Percentiles rank a stretch among this genome's conserved stretches.
phyloP scores from a whole-genome alignment of 495 filamentous ascomycete genomes.

The Choiromyces venosus region DNA sequence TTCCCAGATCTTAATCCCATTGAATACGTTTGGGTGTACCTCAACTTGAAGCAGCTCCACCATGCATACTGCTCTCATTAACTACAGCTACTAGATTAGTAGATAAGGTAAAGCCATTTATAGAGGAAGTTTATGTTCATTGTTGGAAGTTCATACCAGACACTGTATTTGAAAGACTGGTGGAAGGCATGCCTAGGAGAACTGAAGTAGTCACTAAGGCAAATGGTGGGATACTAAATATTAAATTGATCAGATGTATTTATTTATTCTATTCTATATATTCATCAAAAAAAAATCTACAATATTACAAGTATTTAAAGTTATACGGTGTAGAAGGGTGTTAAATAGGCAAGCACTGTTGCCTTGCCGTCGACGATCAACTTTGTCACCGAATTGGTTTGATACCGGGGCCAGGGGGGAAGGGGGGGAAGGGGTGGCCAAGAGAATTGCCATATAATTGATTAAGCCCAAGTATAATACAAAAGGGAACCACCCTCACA shows the following conservation, averaged over 20 bases:
- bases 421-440: neutral
- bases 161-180: constrained; percentile 3
- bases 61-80: neutral
- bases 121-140: neutral
- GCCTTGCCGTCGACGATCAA: too few species aligned
- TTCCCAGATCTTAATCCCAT: constrained; percentile 19
- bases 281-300: too few species aligned
- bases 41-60: constrained; percentile 7
- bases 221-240: constrained; percentile 3
- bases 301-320: too few species aligned
- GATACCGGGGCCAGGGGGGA: neutral
- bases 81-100: neutral
- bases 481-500: neutral
- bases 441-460: neutral
- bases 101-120: neutral
- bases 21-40: constrained; percentile 12
- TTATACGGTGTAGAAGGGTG: too few species aligned
- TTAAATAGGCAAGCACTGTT: too few species aligned
- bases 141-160: constrained; percentile 9
- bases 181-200: constrained; percentile 8
- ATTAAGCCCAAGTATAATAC: neutral
- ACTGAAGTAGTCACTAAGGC: constrained; percentile 20
- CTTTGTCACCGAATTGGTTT: too few species aligned
- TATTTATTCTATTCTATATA: too few species aligned
- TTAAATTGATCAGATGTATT: too few species aligned